Evolutionary conservation across 2,329 filamentous ascomycete genomes (phyloP).

Genomic region (Xylariomycetidae sp.): DNA sequence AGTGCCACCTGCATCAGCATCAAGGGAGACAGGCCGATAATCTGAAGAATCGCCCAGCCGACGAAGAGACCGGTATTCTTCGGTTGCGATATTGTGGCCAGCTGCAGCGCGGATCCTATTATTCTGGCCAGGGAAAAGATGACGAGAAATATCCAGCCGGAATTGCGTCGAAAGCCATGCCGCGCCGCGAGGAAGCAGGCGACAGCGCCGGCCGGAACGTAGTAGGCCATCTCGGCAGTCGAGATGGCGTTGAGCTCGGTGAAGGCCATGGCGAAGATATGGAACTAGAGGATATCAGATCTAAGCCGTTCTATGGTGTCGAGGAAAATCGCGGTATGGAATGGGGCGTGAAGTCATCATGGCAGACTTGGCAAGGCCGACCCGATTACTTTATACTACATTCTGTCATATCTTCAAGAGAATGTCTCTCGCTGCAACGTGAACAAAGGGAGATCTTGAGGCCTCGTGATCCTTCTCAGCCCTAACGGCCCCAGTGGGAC

Average conservation of each 20-base stretch:
- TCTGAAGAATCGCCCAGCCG: conserved; percentile 37
- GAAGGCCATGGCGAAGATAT: conserved; percentile 16
- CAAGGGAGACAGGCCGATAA: conserved; percentile 42
- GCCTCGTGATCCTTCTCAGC: no score
- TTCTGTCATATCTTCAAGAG: no score
- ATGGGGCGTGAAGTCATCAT: no score
- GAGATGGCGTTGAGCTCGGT: conserved; percentile 29
- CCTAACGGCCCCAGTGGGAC: no score
- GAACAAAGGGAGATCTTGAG: no score
- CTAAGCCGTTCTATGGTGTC: no score
- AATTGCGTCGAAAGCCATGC: conserved; percentile 38
- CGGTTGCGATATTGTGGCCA: conserved; percentile 40
- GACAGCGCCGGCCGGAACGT: conserved; percentile 30
- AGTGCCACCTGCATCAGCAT: conserved; percentile 40
- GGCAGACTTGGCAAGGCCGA: no score
- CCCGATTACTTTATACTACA: no score
- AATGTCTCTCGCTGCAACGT: no score
- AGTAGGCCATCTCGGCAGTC: conserved; percentile 36
- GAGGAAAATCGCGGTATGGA: no score
- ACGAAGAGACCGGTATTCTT: conserved; percentile 30
- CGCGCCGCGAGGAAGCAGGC: conserved; percentile 31
- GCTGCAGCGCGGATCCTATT: conserved; percentile 41
- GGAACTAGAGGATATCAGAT: no score
- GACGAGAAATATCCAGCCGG: conserved; percentile 48
- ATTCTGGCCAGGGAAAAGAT: conserved; percentile 47